Evolutionary conservation across 441 rosid genomes (phyloP), one percentile per base, ranked within the genome.

Genomic region (Eutrema salsugineum): DNA sequence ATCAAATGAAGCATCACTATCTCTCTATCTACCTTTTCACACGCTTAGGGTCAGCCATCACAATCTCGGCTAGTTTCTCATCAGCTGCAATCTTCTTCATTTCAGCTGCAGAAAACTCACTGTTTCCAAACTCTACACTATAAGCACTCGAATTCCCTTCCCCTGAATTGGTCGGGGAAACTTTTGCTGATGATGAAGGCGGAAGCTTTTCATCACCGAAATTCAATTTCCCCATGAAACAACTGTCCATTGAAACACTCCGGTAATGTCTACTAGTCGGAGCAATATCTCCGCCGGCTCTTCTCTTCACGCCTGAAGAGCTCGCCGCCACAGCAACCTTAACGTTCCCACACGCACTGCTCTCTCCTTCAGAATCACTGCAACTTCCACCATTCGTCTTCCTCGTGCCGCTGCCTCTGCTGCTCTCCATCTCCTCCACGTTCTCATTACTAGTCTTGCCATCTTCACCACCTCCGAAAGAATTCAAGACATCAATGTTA

Each of bases 41-140:
- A 58, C 97, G 97, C 80, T 92, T 94, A 73, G 99, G 97, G 57
- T 94, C 99, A 39, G 84, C 10, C 80, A 86, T 67, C 28, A 94
- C 97, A 78, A 94, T 92, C 85, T 94, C 97, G 5, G 96, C 83
- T 66, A 94, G 99, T 76, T 94, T 94, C 44, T 90, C 99, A 79
- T 90, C 93, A 1, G 91, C 94, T 85, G 90, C 84, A 16, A 93
- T 91, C 79, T 93, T 93, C 84, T 93, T 93, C 79, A 91, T 70
- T 63, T 91, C 98, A 22, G 87, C 90, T 11, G 83, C 87, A 66
- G 79, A 90, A 55, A 94, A 92, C 81, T 94, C 99, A 4, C 94
- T 85, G 82, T 86, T 92, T 15, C 94, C 96, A 78, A 90, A 85
- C 70, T 91, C 97, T 76, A 90, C 77, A 79, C 92, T 84, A 50